Evolutionary conservation across 139 green algal species (phyloP).

Genomic region (Chloropicon primus): DNA sequence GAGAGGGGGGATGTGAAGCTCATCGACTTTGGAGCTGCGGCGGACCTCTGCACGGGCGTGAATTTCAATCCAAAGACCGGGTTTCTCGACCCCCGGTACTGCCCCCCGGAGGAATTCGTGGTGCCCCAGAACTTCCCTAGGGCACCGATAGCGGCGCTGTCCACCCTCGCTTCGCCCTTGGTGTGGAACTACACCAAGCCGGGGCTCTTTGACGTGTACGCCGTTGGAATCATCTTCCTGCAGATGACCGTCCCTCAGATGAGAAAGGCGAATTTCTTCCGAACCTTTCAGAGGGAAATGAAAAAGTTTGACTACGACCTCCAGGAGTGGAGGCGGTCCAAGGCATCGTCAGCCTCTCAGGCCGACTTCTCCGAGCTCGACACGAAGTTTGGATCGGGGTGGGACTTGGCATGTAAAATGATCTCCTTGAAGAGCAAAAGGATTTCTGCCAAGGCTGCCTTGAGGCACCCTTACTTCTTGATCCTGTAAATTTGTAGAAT

Average conservation of each 20-base stretch:
- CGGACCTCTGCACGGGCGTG: constrained; percentile 33
- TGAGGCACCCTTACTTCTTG: neutral
- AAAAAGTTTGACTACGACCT: constrained; percentile 43
- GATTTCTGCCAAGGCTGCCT: neutral
- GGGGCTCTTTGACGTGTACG: constrained; percentile 83
- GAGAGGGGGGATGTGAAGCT: constrained; percentile 25
- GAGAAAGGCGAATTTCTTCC: neutral
- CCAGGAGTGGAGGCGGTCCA: constrained; percentile 23
- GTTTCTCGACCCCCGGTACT: constrained; percentile 35
- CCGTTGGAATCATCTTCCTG: constrained; percentile 30
- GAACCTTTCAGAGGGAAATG: constrained; percentile 29
- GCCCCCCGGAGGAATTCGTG: constrained; percentile 32
- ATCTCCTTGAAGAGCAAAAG: neutral
- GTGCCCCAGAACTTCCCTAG: constrained; percentile 23
- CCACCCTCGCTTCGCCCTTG: constrained; percentile 60
- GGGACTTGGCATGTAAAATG: constrained; percentile 21
- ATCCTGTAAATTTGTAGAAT: neutral
- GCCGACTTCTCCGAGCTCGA: constrained; percentile 30
- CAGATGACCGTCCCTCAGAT: constrained; percentile 19
- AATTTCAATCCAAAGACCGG: constrained; percentile 38
- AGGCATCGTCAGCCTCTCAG: neutral
- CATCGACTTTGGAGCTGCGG: constrained; percentile 36
- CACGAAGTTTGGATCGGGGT: constrained; percentile 21
- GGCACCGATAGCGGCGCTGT: constrained; percentile 16
- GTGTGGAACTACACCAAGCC: constrained; percentile 72